Percentiles rank a stretch among this genome's conserved stretches.
Evolutionary conservation across 805 yeast species (phyloP).

Genomic region (Yarrowia sp.): DNA sequence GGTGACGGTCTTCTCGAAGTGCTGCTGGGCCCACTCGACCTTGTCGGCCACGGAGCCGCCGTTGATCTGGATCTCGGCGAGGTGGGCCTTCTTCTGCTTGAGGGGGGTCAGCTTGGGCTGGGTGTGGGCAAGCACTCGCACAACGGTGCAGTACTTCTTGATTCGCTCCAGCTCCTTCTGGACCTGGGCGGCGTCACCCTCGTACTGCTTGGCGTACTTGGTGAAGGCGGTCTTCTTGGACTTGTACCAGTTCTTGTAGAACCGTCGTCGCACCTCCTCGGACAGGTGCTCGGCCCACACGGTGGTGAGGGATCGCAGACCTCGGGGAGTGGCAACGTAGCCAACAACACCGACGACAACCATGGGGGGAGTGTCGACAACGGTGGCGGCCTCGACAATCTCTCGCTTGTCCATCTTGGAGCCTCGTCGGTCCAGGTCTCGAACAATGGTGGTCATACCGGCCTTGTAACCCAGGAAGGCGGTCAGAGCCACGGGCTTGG

Average conservation of each 20-base stretch:
- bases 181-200: slow-evolving; percentile 84
- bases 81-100: slow-evolving; percentile 99
- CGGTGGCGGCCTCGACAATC: slow-evolving; percentile 99
- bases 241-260: slow-evolving; percentile 99
- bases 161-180: slow-evolving; percentile 98
- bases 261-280: slow-evolving; percentile 99
- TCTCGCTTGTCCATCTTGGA: slow-evolving; percentile 99
- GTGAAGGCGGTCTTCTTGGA: slow-evolving; percentile 99
- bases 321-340: slow-evolving; percentile 99
- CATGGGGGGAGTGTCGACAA: slow-evolving; percentile 98
- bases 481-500: slow-evolving; percentile 98
- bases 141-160: slow-evolving; percentile 96
- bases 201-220: slow-evolving; percentile 98
- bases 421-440: slow-evolving; percentile 99
- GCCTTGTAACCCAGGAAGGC: slow-evolving; percentile 99
- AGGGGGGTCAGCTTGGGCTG: slow-evolving; percentile 99
- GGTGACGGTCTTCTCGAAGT: slow-evolving; percentile 98
- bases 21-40: slow-evolving; percentile 98
- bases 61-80: slow-evolving; percentile 99
- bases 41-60: slow-evolving; percentile 99
- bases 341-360: slow-evolving; percentile 99
- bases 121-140: slow-evolving; percentile 99
- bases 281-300: slow-evolving; percentile 99
- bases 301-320: slow-evolving; percentile 98
- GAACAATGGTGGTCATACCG: slow-evolving; percentile 99